Base-by-base conservation (phyloP, 306 rosid species). In the Cicer yamashitae region DNA sequence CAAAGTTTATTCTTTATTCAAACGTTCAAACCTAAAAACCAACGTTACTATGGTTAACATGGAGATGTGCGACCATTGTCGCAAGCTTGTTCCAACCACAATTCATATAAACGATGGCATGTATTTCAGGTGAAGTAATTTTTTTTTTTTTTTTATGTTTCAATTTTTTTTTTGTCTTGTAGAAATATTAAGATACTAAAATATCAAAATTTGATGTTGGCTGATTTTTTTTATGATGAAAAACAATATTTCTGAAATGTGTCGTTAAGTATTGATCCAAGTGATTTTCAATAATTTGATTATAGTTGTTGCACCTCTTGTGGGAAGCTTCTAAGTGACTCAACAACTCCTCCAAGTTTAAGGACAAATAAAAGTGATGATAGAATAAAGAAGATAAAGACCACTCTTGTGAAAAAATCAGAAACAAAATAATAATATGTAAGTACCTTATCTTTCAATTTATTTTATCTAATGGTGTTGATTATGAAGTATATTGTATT, bases 21-120 rank as follows among this genome's bases (percentile, higher is more conserved):
- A 40, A 40, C 8, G 1, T 40, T 40, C 0, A 40, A 40, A 6
- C 53, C 47, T 7, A 44, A 7, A 47, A 12, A 18, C 37, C 8
- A 17, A 25, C 15, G 20, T 10, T 41, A 11, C 40, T 11, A 34
- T 61, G 45, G 14, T 18, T 47, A 9, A 34, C 7, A 75, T 75
- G 79, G 79, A 62, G 30, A 62, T 70, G 71, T 75, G 71, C 25
- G 13, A 13, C 10, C 79, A 75, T 50, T 75, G 79, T 63, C 50
- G 71, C 7, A 63, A 12, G 30, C 4, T 75, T 39, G 34, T 63
- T 50, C 71, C 7, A 62, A 75, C 38, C 15, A 47, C 6, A 48
- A 8, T 39, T 9, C 62, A 38, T 48, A 17, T 13, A 10, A 37
- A 45, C 8, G 22, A 43, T 0, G 48, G 22, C 18, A 62, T 14